Percentiles rank a stretch among this genome's conserved stretches.
Conservation (phyloP, 2,329 filamentous ascomycete species). For the Pestalotiopsis sp. region DNA sequence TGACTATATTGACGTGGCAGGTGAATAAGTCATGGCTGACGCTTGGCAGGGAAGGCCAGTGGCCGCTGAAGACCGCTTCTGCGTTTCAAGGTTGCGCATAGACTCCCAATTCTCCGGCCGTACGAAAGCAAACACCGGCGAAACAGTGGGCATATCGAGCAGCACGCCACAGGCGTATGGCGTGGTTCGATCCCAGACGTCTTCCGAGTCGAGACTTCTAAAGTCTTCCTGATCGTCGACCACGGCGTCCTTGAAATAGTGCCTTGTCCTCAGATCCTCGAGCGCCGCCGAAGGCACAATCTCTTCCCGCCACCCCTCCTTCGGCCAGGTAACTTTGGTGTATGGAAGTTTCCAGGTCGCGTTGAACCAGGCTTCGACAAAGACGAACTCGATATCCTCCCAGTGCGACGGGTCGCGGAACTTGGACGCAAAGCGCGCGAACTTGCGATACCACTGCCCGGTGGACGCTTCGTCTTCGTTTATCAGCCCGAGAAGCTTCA, state of each 20-base stretch:
- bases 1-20: no score
- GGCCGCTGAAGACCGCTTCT: neutral
- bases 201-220: neutral
- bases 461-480: neutral
- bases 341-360: conserved; percentile 2
- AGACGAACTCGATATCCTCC: neutral
- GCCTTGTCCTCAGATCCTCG: neutral
- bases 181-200: neutral
- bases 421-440: neutral
- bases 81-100: neutral
- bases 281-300: neutral
- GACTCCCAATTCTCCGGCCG: neutral
- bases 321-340: neutral
- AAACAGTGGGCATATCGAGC: neutral
- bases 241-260: neutral
- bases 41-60: conserved; percentile 6
- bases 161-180: neutral
- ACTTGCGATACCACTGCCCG: neutral
- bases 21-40: neutral
- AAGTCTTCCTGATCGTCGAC: neutral
- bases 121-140: conserved; percentile 3
- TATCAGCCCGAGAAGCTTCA: neutral
- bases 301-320: neutral
- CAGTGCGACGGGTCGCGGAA: neutral
- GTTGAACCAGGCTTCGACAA: neutral